Evolutionary conservation across 495 filamentous ascomycete genomes (phyloP), one percentile per base, ranked within the genome.

Genomic region (Aspergillus cristatus): DNA sequence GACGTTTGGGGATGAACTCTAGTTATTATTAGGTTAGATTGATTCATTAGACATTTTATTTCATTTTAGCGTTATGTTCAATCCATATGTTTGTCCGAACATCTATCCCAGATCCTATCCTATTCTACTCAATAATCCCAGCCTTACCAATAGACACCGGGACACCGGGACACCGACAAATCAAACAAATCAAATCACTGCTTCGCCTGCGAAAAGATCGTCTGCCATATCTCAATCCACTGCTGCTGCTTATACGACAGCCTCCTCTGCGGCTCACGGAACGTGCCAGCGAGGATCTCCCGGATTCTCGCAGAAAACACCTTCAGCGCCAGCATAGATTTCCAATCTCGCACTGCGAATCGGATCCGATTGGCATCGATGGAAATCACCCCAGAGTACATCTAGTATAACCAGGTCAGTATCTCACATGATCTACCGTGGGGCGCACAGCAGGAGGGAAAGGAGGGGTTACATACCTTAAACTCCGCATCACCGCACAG

Each of bases 281-380:
- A 85, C 16, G 74, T 70, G 12, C 74, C 61, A 3, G 75, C 72
- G n/a, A 87, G 65, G 18, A 90, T 72, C 37, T 87, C 84, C 37
- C 76, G 71, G 1, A 94, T 63, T 11, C 76, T 68, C 2, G 58
- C 54, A 14, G 86, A 76, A 30, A 98, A 62, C 5, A 74, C 70
- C 54, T 94, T 96, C 47, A 96, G 60, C 0, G 79, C 87, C 7
- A 95, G 70, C 71, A 91, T 82, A 1, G 78, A 78, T 65, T 87
- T 94, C 88, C 88, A 96, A 50, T 91, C 82, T n/a, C 77, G 70
- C 2, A 90, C 69, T 16, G 81, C 68, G 55, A 95, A 95, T n/a
- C 84, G 74, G n/a, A 90, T 68, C 18, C 86, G 72, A 60, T 93
- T 89, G 7, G 83, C 76, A 57, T 94, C 87, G 34, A 98, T 74